phyloP scores from a whole-genome alignment of 2,329 filamentous ascomycete species.

The Myrmaecium sp. region DNA sequence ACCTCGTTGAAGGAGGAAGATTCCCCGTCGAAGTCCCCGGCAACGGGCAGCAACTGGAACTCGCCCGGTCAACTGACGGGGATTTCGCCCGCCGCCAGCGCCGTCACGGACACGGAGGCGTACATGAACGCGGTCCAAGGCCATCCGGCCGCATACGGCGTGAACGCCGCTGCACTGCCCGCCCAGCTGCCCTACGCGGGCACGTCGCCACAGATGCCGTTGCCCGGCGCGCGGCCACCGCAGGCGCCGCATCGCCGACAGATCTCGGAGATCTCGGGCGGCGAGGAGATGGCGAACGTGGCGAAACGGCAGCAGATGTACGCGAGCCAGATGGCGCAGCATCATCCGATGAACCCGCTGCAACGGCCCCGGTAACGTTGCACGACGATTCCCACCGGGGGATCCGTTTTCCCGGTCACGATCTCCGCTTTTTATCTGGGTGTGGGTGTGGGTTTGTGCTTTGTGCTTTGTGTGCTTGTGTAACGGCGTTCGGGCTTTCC shows the following conservation, averaged over 20 bases:
- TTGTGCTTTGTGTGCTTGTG: too few relatives aligned
- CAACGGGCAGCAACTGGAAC: constrained; percentile 44
- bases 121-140: constrained; percentile 29
- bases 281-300: constrained; percentile 32
- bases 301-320: constrained; percentile 44
- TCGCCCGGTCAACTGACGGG: constrained; percentile 42
- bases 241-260: constrained; percentile 33
- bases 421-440: too few relatives aligned
- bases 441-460: too few relatives aligned
- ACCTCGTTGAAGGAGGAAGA: constrained; percentile 46
- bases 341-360: constrained; percentile 30
- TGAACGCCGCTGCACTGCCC: constrained; percentile 15
- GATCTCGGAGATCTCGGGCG: constrained; percentile 43
- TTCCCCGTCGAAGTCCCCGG: constrained; percentile 44
- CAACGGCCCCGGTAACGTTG: constrained; percentile 27
- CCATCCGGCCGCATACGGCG: constrained; percentile 21
- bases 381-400: too few relatives aligned
- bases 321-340: constrained; percentile 19
- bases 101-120: constrained; percentile 28
- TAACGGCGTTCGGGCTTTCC: too few relatives aligned
- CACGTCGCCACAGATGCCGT: constrained; percentile 20
- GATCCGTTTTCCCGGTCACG: too few relatives aligned
- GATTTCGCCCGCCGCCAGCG: constrained; percentile 37
- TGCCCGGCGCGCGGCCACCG: constrained; percentile 16
- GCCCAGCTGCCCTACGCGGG: constrained; percentile 20